A percentile compares a stretch with the other conserved stretches of the same genome.
Evolutionary conservation across 1,284 basidiomycete genomes (phyloP).

Genomic region (Exsudoporus floridanus): DNA sequence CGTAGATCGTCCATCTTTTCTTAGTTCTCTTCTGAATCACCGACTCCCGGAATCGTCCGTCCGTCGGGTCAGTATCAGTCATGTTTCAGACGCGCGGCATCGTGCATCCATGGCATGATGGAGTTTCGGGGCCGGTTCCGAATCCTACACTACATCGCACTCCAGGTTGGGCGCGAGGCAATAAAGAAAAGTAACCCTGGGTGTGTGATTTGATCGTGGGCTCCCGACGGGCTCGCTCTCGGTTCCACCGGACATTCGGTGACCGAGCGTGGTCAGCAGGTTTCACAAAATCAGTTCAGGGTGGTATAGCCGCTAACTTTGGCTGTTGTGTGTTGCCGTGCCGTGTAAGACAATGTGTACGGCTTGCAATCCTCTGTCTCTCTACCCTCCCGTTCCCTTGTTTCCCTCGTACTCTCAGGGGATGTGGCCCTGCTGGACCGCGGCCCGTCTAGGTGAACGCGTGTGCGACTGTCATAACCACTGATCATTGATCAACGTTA

Average conservation of each 20-base stretch:
- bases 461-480: background rate
- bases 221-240: background rate
- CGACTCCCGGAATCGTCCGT: background rate
- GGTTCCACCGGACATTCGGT: background rate
- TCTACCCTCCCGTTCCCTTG: too few species aligned
- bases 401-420: background rate
- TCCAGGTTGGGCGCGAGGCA: background rate
- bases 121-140: slow-evolving; percentile 4
- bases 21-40: background rate
- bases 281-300: background rate
- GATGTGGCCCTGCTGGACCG: too few species aligned
- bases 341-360: background rate
- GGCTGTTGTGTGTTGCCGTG: background rate
- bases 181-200: background rate
- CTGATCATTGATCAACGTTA: background rate
- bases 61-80: background rate
- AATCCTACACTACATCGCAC: background rate
- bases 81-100: slow-evolving; percentile 13
- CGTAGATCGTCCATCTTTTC: background rate
- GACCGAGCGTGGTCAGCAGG: background rate
- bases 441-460: background rate
- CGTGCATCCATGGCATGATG: background rate
- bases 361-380: background rate
- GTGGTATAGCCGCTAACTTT: too few species aligned
- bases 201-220: background rate